These are phyloP conservation scores for Wallacemonas sp. DNA, from an alignment of 208 protist species.

Conservation along the genomic window DNA sequence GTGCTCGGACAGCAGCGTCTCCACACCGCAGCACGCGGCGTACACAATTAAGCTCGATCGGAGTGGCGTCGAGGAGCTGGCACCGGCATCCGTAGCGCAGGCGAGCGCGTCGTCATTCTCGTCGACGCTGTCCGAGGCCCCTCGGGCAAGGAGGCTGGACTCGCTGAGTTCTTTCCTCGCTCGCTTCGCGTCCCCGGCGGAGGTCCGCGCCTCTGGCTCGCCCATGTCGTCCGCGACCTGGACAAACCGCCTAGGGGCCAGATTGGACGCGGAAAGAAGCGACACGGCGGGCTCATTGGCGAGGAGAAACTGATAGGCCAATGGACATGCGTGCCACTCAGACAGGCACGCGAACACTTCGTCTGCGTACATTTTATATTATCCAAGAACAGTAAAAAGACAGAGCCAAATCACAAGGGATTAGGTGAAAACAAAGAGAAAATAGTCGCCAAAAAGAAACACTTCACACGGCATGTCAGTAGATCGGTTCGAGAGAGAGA, in stretches of 20 bases:
- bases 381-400: constrained; percentile 2
- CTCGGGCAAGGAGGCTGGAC: too few relatives aligned
- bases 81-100: too few relatives aligned
- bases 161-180: too few relatives aligned
- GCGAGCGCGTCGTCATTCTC: too few relatives aligned
- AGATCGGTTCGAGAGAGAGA: too few relatives aligned
- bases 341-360: background rate
- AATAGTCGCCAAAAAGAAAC: constrained; percentile 3
- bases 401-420: background rate
- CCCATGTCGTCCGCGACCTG: background rate
- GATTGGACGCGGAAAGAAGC: constrained; percentile 45
- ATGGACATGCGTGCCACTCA: constrained; percentile 19
- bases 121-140: too few relatives aligned
- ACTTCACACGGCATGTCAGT: too few relatives aligned
- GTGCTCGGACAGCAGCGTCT: constrained; percentile 11
- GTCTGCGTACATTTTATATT: background rate
- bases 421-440: constrained; percentile 4
- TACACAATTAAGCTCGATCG: too few relatives aligned
- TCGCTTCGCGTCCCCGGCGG: too few relatives aligned
- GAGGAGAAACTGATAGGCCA: constrained; percentile 35
- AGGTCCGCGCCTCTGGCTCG: too few relatives aligned
- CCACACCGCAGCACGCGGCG: constrained; percentile 32
- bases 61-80: too few relatives aligned
- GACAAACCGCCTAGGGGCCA: constrained; percentile 21
- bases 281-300: constrained; percentile 31